Evolutionary conservation across 306 rosid genomes (phyloP), one percentile per base, ranked within the genome.

Genomic region (Citrullus colocynthis): DNA sequence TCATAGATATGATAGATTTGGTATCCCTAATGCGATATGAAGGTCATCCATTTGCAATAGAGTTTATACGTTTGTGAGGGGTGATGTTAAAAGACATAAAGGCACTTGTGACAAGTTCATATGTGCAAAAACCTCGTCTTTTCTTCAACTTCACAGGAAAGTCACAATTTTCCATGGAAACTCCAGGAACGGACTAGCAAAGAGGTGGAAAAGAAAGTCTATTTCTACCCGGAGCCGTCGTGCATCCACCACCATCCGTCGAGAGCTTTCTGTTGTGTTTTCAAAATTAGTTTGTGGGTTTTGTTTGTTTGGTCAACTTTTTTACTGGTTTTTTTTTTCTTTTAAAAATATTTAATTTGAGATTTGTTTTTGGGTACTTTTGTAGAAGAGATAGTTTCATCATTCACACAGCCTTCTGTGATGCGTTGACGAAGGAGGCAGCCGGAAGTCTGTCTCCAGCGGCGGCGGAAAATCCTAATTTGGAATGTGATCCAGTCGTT

Each of bases 131-230:
- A 24, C 28, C 0, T 24, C 28, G 28, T 24, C 28, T 24, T 24
- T 24, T 77, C 88, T 89, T n/a, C 92, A 89, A 79, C 92, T 89
- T 17, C 92, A 89, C 71, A 73, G 92, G 13, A 64, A 90, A n/a
- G 92, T 12, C 90, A 89, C 65, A 89, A 87, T 72, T 81, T 89
- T 54, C 92, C 92, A 8, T 89, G 92, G 92, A 89, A 89, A 78
- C 85, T 89, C 7, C 77, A 83, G 85, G 90, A 88, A 77, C 87
- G 92, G 67, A 58, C 90, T 0, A 82, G 87, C 80, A 88, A 86
- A 39, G 92, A 88, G 63, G 82, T 88, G 63, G 83, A 78, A 48
- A 89, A 89, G 76, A 87, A 87, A 74, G 92, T 89, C 14, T 89
- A 89, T 17, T 90, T 89, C 17, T 89, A 89, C 79, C 93, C 93